A percentile compares a stretch with the other conserved stretches of the same genome.
Conservation (phyloP, 2,329 filamentous ascomycete species). For the Ceratocystis eucalypticola region DNA sequence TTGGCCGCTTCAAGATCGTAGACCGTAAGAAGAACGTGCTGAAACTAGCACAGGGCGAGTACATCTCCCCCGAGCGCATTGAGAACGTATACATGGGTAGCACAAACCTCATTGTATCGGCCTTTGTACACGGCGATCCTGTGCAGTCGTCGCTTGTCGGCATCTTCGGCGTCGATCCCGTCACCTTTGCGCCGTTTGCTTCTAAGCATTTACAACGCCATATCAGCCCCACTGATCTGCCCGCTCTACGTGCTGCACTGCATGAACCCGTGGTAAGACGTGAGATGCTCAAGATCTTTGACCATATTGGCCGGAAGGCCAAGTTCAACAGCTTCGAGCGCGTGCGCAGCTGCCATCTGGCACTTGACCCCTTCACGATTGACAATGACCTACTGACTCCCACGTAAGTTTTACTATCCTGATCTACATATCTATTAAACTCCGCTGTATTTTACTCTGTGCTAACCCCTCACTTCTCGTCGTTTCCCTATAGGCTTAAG, state of each 20-base stretch:
- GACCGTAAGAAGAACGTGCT: slow-evolving; percentile 99
- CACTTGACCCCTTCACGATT: slow-evolving; percentile 80
- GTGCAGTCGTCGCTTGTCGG: slow-evolving; percentile 69
- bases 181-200: slow-evolving; percentile 68
- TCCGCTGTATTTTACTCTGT: neutral
- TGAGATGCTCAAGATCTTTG: slow-evolving; percentile 65
- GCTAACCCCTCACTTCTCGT: neutral
- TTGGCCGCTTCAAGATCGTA: slow-evolving; percentile 82
- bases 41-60: slow-evolving; percentile 94
- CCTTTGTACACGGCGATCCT: slow-evolving; percentile 82
- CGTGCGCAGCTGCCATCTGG: slow-evolving; percentile 59
- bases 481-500: slow-evolving; percentile 35
- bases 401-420: slow-evolving; percentile 48
- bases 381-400: slow-evolving; percentile 84
- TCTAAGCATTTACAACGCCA: slow-evolving; percentile 58
- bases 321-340: slow-evolving; percentile 90
- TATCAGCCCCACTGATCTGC: slow-evolving; percentile 50
- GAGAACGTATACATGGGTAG: slow-evolving; percentile 88
- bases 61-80: slow-evolving; percentile 91
- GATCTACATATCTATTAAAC: neutral
- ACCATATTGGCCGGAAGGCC: slow-evolving; percentile 62
- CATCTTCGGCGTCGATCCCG: slow-evolving; percentile 78
- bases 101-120: slow-evolving; percentile 61
- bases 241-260: slow-evolving; percentile 52
- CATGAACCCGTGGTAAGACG: slow-evolving; percentile 56